Evolutionary conservation across 768 basidiomycete genomes (phyloP).

Genomic region (Piloderma croceum): DNA sequence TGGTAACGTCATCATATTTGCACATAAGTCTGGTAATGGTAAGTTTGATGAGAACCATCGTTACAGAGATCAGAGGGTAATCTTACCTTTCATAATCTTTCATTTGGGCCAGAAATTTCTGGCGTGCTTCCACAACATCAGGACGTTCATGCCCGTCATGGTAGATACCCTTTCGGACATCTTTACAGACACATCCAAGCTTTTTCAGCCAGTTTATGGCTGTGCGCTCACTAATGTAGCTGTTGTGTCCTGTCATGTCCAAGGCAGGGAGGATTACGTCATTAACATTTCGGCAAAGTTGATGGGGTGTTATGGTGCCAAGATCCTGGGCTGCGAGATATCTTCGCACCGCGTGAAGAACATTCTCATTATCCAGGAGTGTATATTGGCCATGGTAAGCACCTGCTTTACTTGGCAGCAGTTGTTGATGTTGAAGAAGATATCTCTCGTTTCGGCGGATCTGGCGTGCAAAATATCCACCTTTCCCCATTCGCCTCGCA

Average conservation of each 20-base stretch:
- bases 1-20: conserved; percentile 6
- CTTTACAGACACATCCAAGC: conserved; percentile 7
- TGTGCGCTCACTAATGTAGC: not conserved
- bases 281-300: conserved; percentile 5
- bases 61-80: too few species aligned
- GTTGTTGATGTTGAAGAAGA: conserved; percentile 1
- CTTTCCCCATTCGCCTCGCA: conserved; percentile 6
- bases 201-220: too few species aligned
- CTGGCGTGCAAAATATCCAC: conserved; percentile 8
- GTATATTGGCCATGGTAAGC: conserved; percentile 2
- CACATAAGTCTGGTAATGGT: conserved; percentile 7
- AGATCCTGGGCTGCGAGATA: conserved; percentile 6
- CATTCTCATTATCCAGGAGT: conserved; percentile 6
- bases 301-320: conserved; percentile 2
- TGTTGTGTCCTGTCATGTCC: not conserved
- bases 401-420: conserved; percentile 1
- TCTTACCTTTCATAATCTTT: too few species aligned
- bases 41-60: too few species aligned
- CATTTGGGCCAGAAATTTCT: too few species aligned
- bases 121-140: conserved; percentile 10
- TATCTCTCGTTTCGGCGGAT: conserved; percentile 1
- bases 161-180: conserved; percentile 24
- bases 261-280: conserved; percentile 6
- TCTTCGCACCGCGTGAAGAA: conserved; percentile 3
- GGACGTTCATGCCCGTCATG: too few species aligned